A percentile compares a stretch with the other conserved stretches of the same genome.
These are phyloP conservation scores for Cryptococcus depauperatus DNA, from an alignment of 1,284 basidiomycete genomes.

Conservation along the genomic window DNA sequence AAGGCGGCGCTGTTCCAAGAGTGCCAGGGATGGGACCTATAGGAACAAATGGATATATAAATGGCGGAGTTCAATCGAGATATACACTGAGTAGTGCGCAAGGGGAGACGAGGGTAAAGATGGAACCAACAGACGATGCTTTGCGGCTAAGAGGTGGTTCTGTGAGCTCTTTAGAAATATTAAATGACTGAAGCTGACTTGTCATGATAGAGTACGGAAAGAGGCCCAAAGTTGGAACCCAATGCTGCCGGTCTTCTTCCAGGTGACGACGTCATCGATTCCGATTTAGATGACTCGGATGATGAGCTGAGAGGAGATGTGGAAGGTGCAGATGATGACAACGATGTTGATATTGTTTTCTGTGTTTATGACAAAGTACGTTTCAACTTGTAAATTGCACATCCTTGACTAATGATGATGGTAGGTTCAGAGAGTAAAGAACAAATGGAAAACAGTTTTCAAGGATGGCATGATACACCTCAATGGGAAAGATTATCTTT, in stretches of 20 bases:
- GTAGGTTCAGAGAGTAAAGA: conserved; percentile 93
- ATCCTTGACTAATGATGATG: not conserved
- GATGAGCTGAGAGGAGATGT: conserved; percentile 56
- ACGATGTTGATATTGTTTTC: conserved; percentile 79
- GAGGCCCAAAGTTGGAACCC: conserved; percentile 34
- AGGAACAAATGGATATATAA: conserved; percentile 2
- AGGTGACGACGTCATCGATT: conserved; percentile 79
- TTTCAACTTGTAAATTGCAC: not conserved
- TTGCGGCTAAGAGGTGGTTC: conserved; percentile 37
- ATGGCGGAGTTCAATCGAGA: conserved; percentile 4
- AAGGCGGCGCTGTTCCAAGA: conserved; percentile 6
- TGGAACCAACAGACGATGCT: conserved; percentile 34
- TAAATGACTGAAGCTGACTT: not conserved
- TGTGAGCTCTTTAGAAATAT: conserved; percentile 19
- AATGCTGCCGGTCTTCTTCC: conserved; percentile 45
- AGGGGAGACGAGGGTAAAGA: conserved; percentile 30
- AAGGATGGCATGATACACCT: conserved; percentile 98
- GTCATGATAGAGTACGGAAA: not conserved
- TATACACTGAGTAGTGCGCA: not conserved
- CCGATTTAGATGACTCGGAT: conserved; percentile 83
- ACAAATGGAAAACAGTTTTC: conserved; percentile 99
- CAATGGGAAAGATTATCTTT: conserved; percentile 94
- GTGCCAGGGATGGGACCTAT: not conserved
- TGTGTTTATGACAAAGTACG: conserved; percentile 96
- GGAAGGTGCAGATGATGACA: conserved; percentile 46